Evolutionary conservation across 768 basidiomycete species (phyloP).

Genomic region (Holtermanniella nyarrowii): DNA sequence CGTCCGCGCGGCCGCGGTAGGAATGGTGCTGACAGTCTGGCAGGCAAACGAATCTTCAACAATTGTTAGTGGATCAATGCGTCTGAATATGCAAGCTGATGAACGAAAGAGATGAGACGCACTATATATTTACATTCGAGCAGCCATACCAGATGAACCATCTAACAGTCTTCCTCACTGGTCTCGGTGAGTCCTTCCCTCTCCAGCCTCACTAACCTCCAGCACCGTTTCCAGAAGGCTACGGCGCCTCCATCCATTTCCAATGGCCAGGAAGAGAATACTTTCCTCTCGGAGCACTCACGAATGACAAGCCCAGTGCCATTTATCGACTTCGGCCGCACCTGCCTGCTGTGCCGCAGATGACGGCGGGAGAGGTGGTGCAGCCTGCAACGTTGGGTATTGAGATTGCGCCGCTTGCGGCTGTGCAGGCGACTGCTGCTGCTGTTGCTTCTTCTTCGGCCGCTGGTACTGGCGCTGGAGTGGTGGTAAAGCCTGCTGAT

Average conservation of each 20-base stretch:
- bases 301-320: conserved; percentile 31
- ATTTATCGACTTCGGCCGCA: conserved; percentile 33
- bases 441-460: neutral
- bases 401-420: conserved; percentile 28
- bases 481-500: conserved; percentile 18
- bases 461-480: conserved; percentile 1
- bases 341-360: conserved; percentile 13
- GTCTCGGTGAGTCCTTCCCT: conserved; percentile 22
- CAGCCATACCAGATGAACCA: conserved; percentile 38
- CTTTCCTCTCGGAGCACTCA: conserved; percentile 35
- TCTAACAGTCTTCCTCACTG: conserved; percentile 37
- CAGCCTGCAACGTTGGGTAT: conserved; percentile 34
- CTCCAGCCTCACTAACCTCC: neutral
- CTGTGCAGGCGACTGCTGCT: conserved; percentile 18
- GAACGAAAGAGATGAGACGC: conserved; percentile 32
- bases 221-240: conserved; percentile 40
- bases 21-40: neutral
- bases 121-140: conserved; percentile 38
- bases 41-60: conserved; percentile 41
- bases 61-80: conserved; percentile 17
- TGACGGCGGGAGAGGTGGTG: neutral
- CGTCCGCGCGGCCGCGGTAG: neutral
- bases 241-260: conserved; percentile 38
- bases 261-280: conserved; percentile 38
- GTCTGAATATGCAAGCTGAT: neutral